Evolutionary conservation across 345 rosid species (phyloP), one percentile per base, ranked within the genome.

Genomic region (Geranium brycei): DNA sequence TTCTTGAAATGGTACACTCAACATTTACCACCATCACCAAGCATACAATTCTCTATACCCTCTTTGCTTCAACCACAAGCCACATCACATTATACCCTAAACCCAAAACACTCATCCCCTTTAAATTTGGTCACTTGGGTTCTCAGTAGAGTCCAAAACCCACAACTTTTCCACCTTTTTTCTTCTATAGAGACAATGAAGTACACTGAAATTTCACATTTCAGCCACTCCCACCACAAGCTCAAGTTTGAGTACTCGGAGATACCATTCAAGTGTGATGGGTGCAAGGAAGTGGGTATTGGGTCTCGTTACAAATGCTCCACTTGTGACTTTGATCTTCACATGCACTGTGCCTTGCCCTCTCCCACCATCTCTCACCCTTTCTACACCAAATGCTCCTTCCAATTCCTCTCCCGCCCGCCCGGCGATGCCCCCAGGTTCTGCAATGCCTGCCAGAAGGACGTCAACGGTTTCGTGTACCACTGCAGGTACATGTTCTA

Each of bases 261-360:
- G 72, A 61, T 66, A 62, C 99, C 97, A 0, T 93, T 88, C 87
- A 86, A 82, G 76, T 93, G 99, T 38, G 96, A 93, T 12, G 97
- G 97, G 0, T 93, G 97, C 91, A 87, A 85, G 67, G 97, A 93
- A 74, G 88, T 81, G 0, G 97, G 97, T 2, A 87, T 93, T 2
- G 99, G 99, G 6, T 86, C 95, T 1, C 80, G 85, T 11, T 90
- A 85, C 73, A 84, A 79, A 23, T 93, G 99, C 71, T 15, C 78
- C 5, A 23, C 12, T 4, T 89, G 95, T 10, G 84, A 92, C 57
- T 89, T 83, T 12, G 96, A 93, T 70, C 95, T 93, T 63, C 99
- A 93, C 77, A 68, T 72, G 59, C 95, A 90, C 31, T 93, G 99
- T 7, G 95, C 97, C 7, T 18, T 82, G 30, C 85, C 91, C 6